phyloP scores from a whole-genome alignment of 176 grass and related monocot genomes.

The Ananas comosus region DNA sequence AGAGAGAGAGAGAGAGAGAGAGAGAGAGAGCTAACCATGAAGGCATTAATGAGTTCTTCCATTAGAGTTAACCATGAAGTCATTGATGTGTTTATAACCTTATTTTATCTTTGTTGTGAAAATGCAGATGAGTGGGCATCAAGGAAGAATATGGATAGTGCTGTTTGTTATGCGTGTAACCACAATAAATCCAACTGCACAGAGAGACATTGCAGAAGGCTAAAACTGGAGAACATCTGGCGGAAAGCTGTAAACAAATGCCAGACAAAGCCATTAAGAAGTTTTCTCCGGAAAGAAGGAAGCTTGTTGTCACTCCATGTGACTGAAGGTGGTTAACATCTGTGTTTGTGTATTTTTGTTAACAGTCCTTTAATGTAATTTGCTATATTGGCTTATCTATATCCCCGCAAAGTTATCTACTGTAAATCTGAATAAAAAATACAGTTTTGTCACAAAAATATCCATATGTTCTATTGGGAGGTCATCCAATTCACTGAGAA shows the following conservation, averaged over 20 bases:
- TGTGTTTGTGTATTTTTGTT: neutral
- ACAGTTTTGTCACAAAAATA: neutral
- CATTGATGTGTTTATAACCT: neutral
- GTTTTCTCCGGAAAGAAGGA: slow-evolving; percentile 81
- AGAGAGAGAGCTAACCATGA: neutral
- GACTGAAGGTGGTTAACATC: slow-evolving; percentile 60
- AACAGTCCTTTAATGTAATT: neutral
- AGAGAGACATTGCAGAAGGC: slow-evolving; percentile 60
- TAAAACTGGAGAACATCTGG: slow-evolving; percentile 93
- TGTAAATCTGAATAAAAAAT: too few relatives aligned
- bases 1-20: neutral
- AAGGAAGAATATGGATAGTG: slow-evolving; percentile 56
- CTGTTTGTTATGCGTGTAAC: slow-evolving; percentile 68
- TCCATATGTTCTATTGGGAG: too few relatives aligned
- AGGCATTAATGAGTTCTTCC: neutral
- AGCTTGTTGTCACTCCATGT: slow-evolving; percentile 68
- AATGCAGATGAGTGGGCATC: slow-evolving; percentile 67
- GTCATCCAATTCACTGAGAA: too few relatives aligned
- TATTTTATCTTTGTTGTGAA: slow-evolving; percentile 17
- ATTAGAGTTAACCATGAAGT: neutral
- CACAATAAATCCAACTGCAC: slow-evolving; percentile 76
- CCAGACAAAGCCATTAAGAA: slow-evolving; percentile 74
- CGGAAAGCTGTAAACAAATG: slow-evolving; percentile 59
- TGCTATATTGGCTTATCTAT: neutral
- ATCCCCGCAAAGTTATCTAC: too few relatives aligned